Evolutionary conservation across 1,139 yeast species (phyloP), one percentile per base, ranked within the genome.

Genomic region (Kodamaea alishanica): DNA sequence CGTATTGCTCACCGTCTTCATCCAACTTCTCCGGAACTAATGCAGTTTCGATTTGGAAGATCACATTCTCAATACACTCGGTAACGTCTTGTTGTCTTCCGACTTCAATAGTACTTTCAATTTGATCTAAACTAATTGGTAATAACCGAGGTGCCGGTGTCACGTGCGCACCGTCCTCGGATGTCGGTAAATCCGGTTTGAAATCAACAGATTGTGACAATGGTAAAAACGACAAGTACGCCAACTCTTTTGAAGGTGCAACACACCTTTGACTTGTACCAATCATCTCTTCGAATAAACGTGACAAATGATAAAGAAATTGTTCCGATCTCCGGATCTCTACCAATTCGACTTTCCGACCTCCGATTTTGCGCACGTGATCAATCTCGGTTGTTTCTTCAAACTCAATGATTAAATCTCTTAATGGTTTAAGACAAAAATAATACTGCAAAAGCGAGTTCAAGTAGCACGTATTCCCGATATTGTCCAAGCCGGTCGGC

Each of bases 81-180:
- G 97, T 88, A 11, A 92, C 97, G 66, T 92, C 98, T 58, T 92
- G 98, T 58, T 92, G 98, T 49, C 95, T 74, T 2, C 96, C 96
- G 46, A 86, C 74, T 49, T 84, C 92, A 36, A 83, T 70, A 0
- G 92, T 81, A 48, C 81, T 77, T 43, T 79, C 87, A 60, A 83
- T 73, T 52, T 82, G 87, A 43, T 79, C 84, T 2, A 76, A 61
- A 43, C 79, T 73, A 7, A 83, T 81, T 28, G 69, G 63, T 29
- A 69, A 49, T 4, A 67, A 46, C 35, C 51, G 51, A 2, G 58
- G 46, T 6, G 28, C 4, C 4, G 20, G 26, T 42, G 43, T 29
- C 38, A 43, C 8, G 8, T 9, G 20, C 15, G n/a, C 22, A 9
- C 6, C 8, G 4, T 15, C 20, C 20, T 15, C 20, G 20, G 20